These are phyloP conservation scores for Hippophae rhamnoides DNA, from an alignment of 306 rosid species.

Conservation along the genomic window DNA sequence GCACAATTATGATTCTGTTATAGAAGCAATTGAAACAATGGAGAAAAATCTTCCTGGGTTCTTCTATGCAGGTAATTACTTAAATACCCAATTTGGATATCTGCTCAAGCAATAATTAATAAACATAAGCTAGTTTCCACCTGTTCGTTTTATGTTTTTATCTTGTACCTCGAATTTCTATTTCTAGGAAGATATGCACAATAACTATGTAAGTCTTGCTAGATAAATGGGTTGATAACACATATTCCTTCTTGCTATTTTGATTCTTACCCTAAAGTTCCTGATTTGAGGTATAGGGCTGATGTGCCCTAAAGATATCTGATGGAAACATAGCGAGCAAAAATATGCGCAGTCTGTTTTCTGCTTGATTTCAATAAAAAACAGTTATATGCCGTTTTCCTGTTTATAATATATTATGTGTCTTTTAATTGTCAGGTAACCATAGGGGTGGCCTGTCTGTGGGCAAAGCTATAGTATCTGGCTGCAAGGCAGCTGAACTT, in stretches of 20 bases:
- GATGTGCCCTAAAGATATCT: too few relatives aligned
- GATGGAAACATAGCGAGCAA: too few relatives aligned
- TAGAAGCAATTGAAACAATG: conserved; percentile 72
- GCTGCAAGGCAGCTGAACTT: conserved; percentile 88
- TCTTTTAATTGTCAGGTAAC: conserved; percentile 38
- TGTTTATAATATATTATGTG: background rate
- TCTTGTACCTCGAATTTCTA: too few relatives aligned
- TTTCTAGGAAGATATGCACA: too few relatives aligned
- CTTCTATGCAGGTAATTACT: conserved; percentile 68
- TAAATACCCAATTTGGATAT: conserved; percentile 1
- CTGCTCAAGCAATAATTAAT: background rate
- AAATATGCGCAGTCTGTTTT: too few relatives aligned
- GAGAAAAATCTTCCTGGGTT: conserved; percentile 86
- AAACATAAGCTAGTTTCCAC: background rate
- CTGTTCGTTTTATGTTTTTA: too few relatives aligned
- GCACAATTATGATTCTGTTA: conserved; percentile 56
- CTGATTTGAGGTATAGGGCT: too few relatives aligned
- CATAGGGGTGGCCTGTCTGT: conserved; percentile 79
- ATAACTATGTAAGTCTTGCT: too few relatives aligned
- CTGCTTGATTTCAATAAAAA: too few relatives aligned
- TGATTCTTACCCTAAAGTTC: too few relatives aligned
- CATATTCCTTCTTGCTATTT: too few relatives aligned
- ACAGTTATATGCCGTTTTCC: background rate
- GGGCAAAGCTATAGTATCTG: conserved; percentile 75
- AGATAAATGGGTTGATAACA: too few relatives aligned